These are phyloP conservation scores for Pestalotiopsis sp. DNA, from an alignment of 2,329 filamentous ascomycete species.

Conservation along the genomic window DNA sequence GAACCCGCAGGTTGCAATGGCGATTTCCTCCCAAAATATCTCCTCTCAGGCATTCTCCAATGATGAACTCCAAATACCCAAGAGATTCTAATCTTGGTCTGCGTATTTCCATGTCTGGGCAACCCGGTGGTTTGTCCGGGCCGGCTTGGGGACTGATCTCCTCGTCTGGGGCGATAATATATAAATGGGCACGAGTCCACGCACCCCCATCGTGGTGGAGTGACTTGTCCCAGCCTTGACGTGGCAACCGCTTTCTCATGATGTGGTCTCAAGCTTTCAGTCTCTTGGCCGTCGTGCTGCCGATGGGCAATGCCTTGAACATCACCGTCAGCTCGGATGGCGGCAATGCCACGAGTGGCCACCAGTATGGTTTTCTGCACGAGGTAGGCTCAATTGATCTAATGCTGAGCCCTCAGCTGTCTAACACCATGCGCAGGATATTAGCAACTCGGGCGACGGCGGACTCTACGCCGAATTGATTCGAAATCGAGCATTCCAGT, in stretches of 20 bases:
- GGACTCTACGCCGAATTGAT: constrained; percentile 74
- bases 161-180: neutral
- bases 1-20: neutral
- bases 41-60: neutral
- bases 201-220: neutral
- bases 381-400: constrained; percentile 36
- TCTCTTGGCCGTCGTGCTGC: constrained; percentile 20
- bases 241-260: constrained; percentile 5
- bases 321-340: constrained; percentile 39
- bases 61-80: neutral
- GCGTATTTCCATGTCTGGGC: neutral
- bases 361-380: constrained; percentile 48
- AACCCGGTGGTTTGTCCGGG: neutral
- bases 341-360: constrained; percentile 44
- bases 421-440: constrained; percentile 46
- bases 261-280: constrained; percentile 21
- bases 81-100: neutral
- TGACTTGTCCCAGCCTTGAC: neutral
- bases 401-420: no score
- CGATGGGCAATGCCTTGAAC: constrained; percentile 30
- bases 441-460: constrained; percentile 71
- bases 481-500: constrained; percentile 71
- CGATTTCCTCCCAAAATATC: neutral
- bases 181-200: neutral
- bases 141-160: neutral